Base-by-base conservation (phyloP, 768 basidiomycete genomes). In the Boletus vinaceobasis region DNA sequence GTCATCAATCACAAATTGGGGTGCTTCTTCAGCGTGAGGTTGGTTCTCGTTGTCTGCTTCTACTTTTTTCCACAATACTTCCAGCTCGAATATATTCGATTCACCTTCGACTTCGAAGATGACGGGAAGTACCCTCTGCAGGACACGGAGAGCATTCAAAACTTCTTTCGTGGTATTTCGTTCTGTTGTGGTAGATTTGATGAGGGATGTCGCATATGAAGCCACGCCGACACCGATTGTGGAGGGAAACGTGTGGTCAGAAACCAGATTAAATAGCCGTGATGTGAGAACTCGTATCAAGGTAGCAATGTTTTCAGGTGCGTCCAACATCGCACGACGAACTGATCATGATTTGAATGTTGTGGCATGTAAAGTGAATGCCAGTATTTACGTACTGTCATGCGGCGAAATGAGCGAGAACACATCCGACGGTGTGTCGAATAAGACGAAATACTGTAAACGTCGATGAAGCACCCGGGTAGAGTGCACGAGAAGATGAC, bases 1-100 rank as follows among this genome's bases (percentile, higher is more conserved):
- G 60, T 93, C 91, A 58, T 93, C 92, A 36, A 96, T 93, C 15
- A 95, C 89, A 68, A 96, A 96, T 65, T 95, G 93, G 11, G 83
- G 74, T 26, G 56, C 50, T 51, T 73, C 68, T 38, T 63, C 57
- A 29, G 60, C 57, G 31, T 58, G 48, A 42, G 29, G 42, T 43
- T 65, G 70, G 26, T 67, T 61, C 17, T 60, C 66, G 33, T 76
- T 77, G 49, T 74, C 73, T 8, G 78, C 74, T 55, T 81, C 81
- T 50, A 79, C 76, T 62, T 76, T 83, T 68, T 79, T 90, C 93
- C 96, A 98, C 29, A 98, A 71, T 2, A 94, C 76, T 61, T 90
- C 86, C 60, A 82, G 64, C 63, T 95, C 95, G 63, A 96, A 86
- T 14, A 77, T 63, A 61, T 82, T 85, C 2, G 83, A 76, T 63